These are phyloP conservation scores for Rugosomyces carneus DNA, from an alignment of 1,284 basidiomycete species.

Conservation along the genomic window DNA sequence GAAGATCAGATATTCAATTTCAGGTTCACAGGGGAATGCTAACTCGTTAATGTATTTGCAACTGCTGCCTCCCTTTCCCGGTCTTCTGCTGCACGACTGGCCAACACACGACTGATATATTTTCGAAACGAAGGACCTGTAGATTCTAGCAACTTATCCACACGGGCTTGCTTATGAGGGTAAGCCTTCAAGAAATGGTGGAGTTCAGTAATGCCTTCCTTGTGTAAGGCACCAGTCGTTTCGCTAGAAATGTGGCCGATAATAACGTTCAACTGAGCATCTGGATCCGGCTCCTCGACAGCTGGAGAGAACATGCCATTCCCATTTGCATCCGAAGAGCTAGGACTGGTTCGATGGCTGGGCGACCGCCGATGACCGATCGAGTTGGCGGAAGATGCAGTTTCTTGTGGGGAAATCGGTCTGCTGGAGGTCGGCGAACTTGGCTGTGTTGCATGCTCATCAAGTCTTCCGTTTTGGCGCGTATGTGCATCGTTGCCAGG, in stretches of 20 bases:
- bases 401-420: slow-evolving; percentile 58
- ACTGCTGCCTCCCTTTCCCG: slow-evolving; percentile 73
- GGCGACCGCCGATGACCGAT: slow-evolving; percentile 47
- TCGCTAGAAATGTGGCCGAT: slow-evolving; percentile 89
- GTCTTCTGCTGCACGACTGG: slow-evolving; percentile 81
- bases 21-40: slow-evolving; percentile 23
- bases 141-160: slow-evolving; percentile 80
- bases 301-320: slow-evolving; percentile 38
- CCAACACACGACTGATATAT: slow-evolving; percentile 77
- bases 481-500: slow-evolving; percentile 30
- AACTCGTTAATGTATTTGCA: slow-evolving; percentile 72
- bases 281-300: slow-evolving; percentile 72
- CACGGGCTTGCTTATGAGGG: slow-evolving; percentile 81
- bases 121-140: slow-evolving; percentile 81
- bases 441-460: slow-evolving; percentile 36
- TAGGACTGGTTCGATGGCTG: slow-evolving; percentile 61
- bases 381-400: slow-evolving; percentile 47
- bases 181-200: slow-evolving; percentile 92
- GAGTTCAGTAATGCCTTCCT: slow-evolving; percentile 92
- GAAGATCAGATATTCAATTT: slow-evolving; percentile 8
- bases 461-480: slow-evolving; percentile 33
- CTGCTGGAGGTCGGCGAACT: slow-evolving; percentile 55
- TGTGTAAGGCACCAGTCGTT: slow-evolving; percentile 75
- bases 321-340: slow-evolving; percentile 51
- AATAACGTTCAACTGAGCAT: slow-evolving; percentile 74